phyloP scores from a whole-genome alignment of 345 rosid genomes.

The Gossypioides kirkii region DNA sequence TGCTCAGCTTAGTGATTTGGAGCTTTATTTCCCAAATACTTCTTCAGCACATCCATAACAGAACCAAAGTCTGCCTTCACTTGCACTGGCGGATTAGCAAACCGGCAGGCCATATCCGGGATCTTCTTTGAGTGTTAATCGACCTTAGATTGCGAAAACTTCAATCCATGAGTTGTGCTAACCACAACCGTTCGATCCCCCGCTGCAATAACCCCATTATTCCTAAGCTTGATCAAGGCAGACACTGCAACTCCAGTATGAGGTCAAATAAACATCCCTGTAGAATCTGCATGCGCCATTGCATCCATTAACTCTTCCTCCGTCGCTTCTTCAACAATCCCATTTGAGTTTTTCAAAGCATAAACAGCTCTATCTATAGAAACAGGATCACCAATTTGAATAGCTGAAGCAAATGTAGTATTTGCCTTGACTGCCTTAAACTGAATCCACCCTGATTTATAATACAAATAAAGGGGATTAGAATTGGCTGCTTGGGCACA shows the following conservation, averaged over 20 bases:
- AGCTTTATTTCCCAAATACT: neutral
- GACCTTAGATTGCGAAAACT: conserved; percentile 75
- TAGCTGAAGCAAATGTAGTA: conserved; percentile 81
- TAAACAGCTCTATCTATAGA: conserved; percentile 84
- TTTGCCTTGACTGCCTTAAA: conserved; percentile 66
- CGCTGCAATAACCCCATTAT: conserved; percentile 62
- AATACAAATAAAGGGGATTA: conserved; percentile 76
- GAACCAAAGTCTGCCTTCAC: conserved; percentile 81
- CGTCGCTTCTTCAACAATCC: conserved; percentile 83
- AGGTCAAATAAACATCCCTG: conserved; percentile 92
- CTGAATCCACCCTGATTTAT: conserved; percentile 70
- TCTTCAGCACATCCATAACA: neutral
- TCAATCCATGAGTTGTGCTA: conserved; percentile 92
- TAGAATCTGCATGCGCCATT: conserved; percentile 87
- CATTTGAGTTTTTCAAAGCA: conserved; percentile 65
- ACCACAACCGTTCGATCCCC: conserved; percentile 78
- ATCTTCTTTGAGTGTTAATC: conserved; percentile 77
- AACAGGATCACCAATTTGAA: conserved; percentile 89
- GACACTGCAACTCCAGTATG: conserved; percentile 92
- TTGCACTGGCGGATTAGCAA: conserved; percentile 70
- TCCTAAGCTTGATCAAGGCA: conserved; percentile 73
- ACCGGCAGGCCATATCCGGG: conserved; percentile 69
- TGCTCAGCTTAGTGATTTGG: neutral
- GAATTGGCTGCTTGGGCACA: conserved; percentile 94
- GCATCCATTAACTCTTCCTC: conserved; percentile 97